Evolutionary conservation across 2,329 filamentous ascomycete genomes (phyloP).

Genomic region (Dactylellina drechsleri): DNA sequence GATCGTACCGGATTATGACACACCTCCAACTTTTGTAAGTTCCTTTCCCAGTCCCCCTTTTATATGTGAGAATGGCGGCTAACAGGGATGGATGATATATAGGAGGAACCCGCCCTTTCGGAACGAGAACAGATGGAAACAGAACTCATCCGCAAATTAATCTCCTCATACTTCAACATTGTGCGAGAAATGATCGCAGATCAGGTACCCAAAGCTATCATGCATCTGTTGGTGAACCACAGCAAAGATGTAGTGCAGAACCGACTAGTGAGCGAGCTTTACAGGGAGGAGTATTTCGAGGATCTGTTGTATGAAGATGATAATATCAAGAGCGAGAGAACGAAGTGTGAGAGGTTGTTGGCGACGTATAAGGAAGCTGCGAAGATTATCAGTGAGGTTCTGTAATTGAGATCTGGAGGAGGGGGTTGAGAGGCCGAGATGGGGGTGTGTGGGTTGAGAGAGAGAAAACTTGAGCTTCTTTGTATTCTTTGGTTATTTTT

Average conservation of each 20-base stretch:
- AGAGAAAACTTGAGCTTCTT: background rate
- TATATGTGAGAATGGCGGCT: background rate
- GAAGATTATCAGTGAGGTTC: constrained; percentile 96
- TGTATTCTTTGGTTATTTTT: constrained; percentile 39
- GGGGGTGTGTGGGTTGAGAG: constrained; percentile 11
- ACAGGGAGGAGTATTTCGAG: constrained; percentile 89
- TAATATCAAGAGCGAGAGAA: constrained; percentile 93
- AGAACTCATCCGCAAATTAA: constrained; percentile 93
- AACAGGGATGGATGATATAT: background rate
- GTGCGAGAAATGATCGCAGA: constrained; percentile 98
- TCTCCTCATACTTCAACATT: constrained; percentile 99
- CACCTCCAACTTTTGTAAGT: constrained; percentile 51
- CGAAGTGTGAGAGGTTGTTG: constrained; percentile 97
- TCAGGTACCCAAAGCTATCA: constrained; percentile 97
- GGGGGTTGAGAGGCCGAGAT: constrained; percentile 24
- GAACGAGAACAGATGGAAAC: constrained; percentile 97
- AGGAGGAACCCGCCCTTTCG: constrained; percentile 83
- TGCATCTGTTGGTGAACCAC: constrained; percentile 98
- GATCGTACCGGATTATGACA: constrained; percentile 40
- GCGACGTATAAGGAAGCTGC: constrained; percentile 96
- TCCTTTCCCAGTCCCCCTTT: background rate
- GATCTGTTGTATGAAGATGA: constrained; percentile 98
- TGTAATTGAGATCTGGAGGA: constrained; percentile 66
- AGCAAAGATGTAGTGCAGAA: constrained; percentile 99
- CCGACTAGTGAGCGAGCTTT: constrained; percentile 91